Conservation (phyloP, 257 asterid genomes). For the Leonotis leonurus region DNA sequence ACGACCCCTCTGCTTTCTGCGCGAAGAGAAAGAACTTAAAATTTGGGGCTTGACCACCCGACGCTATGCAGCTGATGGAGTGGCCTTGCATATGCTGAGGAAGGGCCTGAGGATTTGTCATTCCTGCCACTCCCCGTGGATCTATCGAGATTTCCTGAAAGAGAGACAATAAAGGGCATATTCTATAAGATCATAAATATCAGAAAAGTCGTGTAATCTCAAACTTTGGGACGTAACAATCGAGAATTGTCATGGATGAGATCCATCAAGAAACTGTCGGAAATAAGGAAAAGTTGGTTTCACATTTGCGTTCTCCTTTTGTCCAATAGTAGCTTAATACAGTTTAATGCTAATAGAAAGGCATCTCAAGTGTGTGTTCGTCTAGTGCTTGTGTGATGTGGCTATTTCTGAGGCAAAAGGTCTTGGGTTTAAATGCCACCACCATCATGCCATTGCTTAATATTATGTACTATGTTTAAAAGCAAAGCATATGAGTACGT, state of each 20-base stretch:
- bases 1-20: constrained; percentile 57
- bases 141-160: constrained; percentile 67
- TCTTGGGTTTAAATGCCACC: no score
- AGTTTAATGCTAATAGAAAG: neutral
- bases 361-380: no score
- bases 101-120: constrained; percentile 71
- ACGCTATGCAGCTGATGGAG: constrained; percentile 83
- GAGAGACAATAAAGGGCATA: neutral
- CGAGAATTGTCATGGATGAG: neutral
- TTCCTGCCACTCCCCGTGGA: constrained; percentile 71
- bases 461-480: no score
- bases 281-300: neutral
- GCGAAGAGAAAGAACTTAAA: constrained; percentile 90
- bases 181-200: neutral
- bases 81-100: constrained; percentile 77
- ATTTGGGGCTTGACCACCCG: constrained; percentile 95
- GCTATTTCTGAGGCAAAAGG: no score
- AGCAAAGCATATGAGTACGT: no score
- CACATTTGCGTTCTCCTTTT: neutral
- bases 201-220: neutral
- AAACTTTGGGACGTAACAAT: neutral
- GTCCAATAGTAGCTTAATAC: neutral
- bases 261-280: neutral
- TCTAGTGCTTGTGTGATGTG: no score
- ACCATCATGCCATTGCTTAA: no score